Conservation (phyloP, 2,329 filamentous ascomycete species). For the Colletotrichum orchidophilum region DNA sequence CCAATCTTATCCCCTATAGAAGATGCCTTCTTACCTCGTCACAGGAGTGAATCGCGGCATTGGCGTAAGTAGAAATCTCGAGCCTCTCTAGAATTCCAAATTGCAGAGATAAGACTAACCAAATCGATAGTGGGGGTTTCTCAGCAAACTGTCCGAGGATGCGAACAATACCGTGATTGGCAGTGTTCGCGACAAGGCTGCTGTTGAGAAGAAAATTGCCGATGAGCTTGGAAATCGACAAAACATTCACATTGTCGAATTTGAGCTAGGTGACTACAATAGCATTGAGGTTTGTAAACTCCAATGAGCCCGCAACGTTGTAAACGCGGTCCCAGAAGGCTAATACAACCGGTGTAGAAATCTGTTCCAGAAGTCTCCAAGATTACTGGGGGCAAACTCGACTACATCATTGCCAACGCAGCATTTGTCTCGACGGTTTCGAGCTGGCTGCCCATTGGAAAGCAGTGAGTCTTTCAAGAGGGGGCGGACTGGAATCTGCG, state of each 20-base stretch:
- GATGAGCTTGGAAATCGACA: slow-evolving; percentile 47
- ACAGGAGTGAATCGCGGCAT: slow-evolving; percentile 11
- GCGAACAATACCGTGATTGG: slow-evolving; percentile 56
- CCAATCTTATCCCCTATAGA: too few species aligned
- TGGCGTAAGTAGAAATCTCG: background rate
- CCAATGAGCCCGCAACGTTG: background rate
- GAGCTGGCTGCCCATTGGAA: slow-evolving; percentile 44
- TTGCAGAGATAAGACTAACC: background rate
- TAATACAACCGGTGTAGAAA: background rate
- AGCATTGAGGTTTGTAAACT: slow-evolving; percentile 45
- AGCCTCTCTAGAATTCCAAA: too few species aligned
- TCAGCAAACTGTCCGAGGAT: slow-evolving; percentile 48
- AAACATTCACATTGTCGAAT: slow-evolving; percentile 53
- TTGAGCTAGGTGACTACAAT: slow-evolving; percentile 51
- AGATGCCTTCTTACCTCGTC: slow-evolving; percentile 9
- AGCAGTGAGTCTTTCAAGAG: slow-evolving; percentile 44
- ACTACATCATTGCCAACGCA: slow-evolving; percentile 64
- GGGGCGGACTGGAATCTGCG: too few species aligned
- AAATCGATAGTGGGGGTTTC: background rate
- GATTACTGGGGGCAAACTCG: slow-evolving; percentile 52
- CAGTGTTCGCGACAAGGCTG: slow-evolving; percentile 56
- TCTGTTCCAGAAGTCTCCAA: slow-evolving; percentile 37
- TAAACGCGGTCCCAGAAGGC: background rate
- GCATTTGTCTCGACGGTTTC: slow-evolving; percentile 45
- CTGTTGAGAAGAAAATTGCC: slow-evolving; percentile 53